Evolutionary conservation across 306 rosid species (phyloP).

Genomic region (Prunus padus): DNA sequence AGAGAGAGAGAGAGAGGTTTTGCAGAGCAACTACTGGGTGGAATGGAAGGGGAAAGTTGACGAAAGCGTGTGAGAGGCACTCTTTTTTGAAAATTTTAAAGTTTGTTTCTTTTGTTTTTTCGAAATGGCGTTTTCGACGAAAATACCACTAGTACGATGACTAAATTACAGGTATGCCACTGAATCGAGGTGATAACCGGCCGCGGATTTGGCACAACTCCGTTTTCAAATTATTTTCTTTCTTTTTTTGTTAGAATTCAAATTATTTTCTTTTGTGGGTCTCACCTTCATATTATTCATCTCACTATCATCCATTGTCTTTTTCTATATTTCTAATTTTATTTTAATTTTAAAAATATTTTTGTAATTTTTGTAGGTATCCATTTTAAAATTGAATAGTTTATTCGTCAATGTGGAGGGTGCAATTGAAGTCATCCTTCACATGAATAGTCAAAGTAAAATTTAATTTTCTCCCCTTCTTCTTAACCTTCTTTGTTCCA

Average conservation of each 20-base stretch:
- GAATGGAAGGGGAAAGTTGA: slow-evolving; percentile 48
- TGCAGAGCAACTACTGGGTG: slow-evolving; percentile 3
- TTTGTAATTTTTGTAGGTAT: neutral
- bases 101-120: neutral
- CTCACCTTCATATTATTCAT: neutral
- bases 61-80: slow-evolving; percentile 34
- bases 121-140: neutral
- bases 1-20: slow-evolving; percentile 7
- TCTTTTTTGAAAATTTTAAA: neutral
- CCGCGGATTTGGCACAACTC: slow-evolving; percentile 5
- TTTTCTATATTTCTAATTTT: neutral
- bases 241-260: neutral
- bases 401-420: neutral
- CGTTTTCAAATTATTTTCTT: neutral
- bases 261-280: slow-evolving; percentile 8
- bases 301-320: neutral
- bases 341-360: neutral
- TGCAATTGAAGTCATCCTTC: neutral
- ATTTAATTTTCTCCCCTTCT: neutral
- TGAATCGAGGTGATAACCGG: neutral
- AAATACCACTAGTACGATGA: neutral
- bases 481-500: too few relatives aligned
- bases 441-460: neutral
- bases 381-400: neutral
- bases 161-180: slow-evolving; percentile 22